Evolutionary conservation across 495 filamentous ascomycete species (phyloP).

Genomic region (Hypomontagnella monticulosa): DNA sequence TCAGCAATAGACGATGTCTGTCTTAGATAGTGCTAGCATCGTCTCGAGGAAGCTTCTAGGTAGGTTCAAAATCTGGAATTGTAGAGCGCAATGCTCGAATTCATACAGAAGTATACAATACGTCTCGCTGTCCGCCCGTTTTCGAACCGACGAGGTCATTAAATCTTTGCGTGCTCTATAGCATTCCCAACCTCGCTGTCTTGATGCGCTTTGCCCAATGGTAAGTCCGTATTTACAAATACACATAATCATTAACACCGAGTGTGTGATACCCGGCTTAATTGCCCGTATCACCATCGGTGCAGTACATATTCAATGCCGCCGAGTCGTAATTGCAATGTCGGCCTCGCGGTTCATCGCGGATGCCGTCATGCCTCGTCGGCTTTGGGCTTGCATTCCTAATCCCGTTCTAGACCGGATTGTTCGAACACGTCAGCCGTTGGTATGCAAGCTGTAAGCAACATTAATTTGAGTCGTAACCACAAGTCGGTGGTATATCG

Average conservation of each 20-base stretch:
- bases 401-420: background rate
- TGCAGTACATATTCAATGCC: conserved; percentile 3
- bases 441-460: conserved; percentile 1
- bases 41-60: background rate
- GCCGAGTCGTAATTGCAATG: conserved; percentile 1
- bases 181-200: conserved; percentile 1
- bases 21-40: no score
- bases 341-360: background rate
- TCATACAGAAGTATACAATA: conserved; percentile 15
- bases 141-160: background rate
- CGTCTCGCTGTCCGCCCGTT: background rate
- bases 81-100: background rate
- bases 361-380: background rate
- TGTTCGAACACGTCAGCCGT: background rate
- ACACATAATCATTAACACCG: conserved; percentile 1
- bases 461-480: background rate
- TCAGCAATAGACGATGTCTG: no score
- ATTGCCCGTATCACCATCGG: background rate
- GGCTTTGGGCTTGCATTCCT: background rate
- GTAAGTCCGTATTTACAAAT: background rate
- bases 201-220: background rate
- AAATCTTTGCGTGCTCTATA: conserved; percentile 17
- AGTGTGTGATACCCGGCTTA: background rate
- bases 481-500: background rate
- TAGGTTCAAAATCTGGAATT: conserved; percentile 7